Base-by-base conservation (phyloP, 1,139 yeast genomes). In the Blastobotrys elegans region DNA sequence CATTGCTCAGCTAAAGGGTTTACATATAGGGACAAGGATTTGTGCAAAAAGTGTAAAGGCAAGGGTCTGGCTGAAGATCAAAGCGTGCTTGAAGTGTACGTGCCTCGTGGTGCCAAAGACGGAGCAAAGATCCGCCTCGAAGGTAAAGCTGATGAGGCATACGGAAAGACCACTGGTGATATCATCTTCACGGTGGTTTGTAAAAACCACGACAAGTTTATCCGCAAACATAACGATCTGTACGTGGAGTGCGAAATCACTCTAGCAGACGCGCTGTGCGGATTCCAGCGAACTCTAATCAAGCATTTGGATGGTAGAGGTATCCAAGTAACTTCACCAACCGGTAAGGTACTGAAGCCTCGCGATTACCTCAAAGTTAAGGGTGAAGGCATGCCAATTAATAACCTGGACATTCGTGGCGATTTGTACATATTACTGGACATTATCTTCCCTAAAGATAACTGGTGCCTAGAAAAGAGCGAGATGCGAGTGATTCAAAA, bases 381-480 rank as follows among this genome's bases (percentile, higher is more conserved):
- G 34, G 78, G 79, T 39, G 97, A 90, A 64, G 98, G 98, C 1
- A 87, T 94, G 95, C 96, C 96, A 0, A 60, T 76, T 4, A 69
- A 70, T 50, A 27, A 22, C 1, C 56, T 68, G 10, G 68, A 64
- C 41, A 60, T 66, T 17, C 72, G 74, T 43, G 97, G 97, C 22
- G 89, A 88, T 63, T 67, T 92, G 57, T 90, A 82, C 57, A 71
- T 92, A 18, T 77, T 76, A 49, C 65, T 88, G 21, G 79, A 79
- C 21, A 79, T 92, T 47, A 87, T 81, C 55, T 92, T 92, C 65
- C 98, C 97, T 2, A 74, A 75, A 34, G 94, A 87, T 30, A 62
- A 62, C 8, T 63, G 67, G 67, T 57, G 61, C 37, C 37, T 55
- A 17, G 67, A 62, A 45, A 55, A 55, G 36, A 42, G 53, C 17